Evolutionary conservation across 495 filamentous ascomycete genomes (phyloP).

Genomic region (Clavariopsis aquatica): DNA sequence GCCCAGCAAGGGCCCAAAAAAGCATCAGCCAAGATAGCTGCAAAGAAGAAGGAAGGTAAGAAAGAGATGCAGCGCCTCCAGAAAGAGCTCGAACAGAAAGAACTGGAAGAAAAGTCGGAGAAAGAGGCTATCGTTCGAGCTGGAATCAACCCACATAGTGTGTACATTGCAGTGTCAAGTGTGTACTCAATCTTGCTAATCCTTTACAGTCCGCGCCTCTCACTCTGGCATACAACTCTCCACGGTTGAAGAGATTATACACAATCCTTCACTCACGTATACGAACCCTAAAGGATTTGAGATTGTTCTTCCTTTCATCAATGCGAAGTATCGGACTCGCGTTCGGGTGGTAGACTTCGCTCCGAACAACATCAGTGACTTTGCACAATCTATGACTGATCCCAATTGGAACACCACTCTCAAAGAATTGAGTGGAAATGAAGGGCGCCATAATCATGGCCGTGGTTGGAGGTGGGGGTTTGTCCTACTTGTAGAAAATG

Average conservation of each 20-base stretch:
- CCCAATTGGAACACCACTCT: slow-evolving; percentile 16
- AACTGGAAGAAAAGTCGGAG: slow-evolving; percentile 30
- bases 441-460: slow-evolving; percentile 4
- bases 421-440: background rate
- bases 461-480: slow-evolving; percentile 44
- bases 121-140: slow-evolving; percentile 26
- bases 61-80: slow-evolving; percentile 45
- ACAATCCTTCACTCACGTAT: slow-evolving; percentile 47
- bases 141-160: slow-evolving; percentile 42
- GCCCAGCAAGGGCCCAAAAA: slow-evolving; percentile 46
- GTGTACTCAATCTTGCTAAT: slow-evolving; percentile 9
- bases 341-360: slow-evolving; percentile 82
- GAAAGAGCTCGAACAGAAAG: slow-evolving; percentile 46
- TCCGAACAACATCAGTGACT: slow-evolving; percentile 71
- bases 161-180: slow-evolving; percentile 15
- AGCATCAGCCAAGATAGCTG: slow-evolving; percentile 11
- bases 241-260: slow-evolving; percentile 54
- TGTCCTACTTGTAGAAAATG: slow-evolving; percentile 41
- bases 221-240: slow-evolving; percentile 48
- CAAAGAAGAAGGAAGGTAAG: slow-evolving; percentile 48
- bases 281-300: slow-evolving; percentile 46
- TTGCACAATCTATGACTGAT: slow-evolving; percentile 51
- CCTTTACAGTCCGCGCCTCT: slow-evolving; percentile 36
- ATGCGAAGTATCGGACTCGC: slow-evolving; percentile 65
- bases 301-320: slow-evolving; percentile 67